Conservation (phyloP, 441 rosid species). For the Erodium moschatum region DNA sequence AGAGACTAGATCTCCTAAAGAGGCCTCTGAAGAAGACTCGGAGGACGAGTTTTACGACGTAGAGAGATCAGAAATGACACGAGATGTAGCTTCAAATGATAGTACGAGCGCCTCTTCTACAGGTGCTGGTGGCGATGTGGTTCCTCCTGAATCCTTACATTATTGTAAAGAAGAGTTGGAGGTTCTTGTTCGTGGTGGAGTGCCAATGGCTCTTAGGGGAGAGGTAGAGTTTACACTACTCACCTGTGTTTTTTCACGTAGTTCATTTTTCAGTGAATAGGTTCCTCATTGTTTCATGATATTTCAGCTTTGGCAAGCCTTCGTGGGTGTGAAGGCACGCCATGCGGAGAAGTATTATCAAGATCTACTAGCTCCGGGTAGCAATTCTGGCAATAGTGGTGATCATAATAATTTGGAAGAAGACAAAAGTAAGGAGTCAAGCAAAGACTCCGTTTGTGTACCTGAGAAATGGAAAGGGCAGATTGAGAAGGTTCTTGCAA, state of each 20-base stretch:
- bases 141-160: slow-evolving; percentile 33
- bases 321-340: slow-evolving; percentile 80
- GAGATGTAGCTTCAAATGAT: slow-evolving; percentile 51
- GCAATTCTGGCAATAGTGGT: slow-evolving; percentile 33
- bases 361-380: slow-evolving; percentile 54
- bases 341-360: slow-evolving; percentile 79
- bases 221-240: slow-evolving; percentile 48
- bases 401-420: slow-evolving; percentile 34
- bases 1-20: slow-evolving; percentile 54
- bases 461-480: slow-evolving; percentile 99
- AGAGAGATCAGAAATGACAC: slow-evolving; percentile 72
- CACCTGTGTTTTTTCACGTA: slow-evolving; percentile 6
- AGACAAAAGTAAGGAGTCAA: slow-evolving; percentile 31
- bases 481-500: slow-evolving; percentile 73
- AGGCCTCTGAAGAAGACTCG: slow-evolving; percentile 74
- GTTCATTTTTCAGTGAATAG: slow-evolving; percentile 11
- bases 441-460: slow-evolving; percentile 35
- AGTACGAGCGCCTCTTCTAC: slow-evolving; percentile 27
- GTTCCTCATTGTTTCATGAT: slow-evolving; percentile 16
- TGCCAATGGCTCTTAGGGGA: slow-evolving; percentile 97
- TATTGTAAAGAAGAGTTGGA: slow-evolving; percentile 94
- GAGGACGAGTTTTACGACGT: slow-evolving; percentile 96
- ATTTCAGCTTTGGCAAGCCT: slow-evolving; percentile 97
- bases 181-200: slow-evolving; percentile 95
- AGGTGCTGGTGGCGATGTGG: slow-evolving; percentile 34